Base-by-base conservation (phyloP, 2,329 filamentous ascomycete genomes). In the Ciborinia camelliae region DNA sequence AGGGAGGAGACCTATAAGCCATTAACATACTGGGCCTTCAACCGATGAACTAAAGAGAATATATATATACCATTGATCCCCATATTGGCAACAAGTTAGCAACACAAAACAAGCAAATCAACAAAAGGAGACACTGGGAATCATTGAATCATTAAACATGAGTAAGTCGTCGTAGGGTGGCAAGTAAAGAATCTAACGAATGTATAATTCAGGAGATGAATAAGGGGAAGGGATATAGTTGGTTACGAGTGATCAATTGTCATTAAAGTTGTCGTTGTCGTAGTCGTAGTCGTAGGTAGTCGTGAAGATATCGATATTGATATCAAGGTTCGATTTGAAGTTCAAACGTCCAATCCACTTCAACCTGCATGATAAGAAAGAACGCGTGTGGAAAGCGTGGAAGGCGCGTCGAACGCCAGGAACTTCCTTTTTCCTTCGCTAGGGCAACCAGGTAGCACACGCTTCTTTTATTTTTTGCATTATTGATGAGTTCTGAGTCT, bases 1-100 rank as follows among this genome's bases (percentile, higher is more conserved):
- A 45, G 92, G 92, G 41, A 98, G 84, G 62, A 99, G 86, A 52
- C 95, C 94, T 93, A 64, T 39, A 58, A 45, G 52, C 45, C 60
- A 62, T 76, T 51, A 64, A 59, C 48, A 51, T 35, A 2, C 26
- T 5, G 9, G 12, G 20, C 32, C 41, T 53, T 77, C 70, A 43
- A n/a, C 61, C 43, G 20, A 51, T 39, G 39, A 20, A n/a, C 2
- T 12, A 54, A 30, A 41, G 45, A 10, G 28, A 7, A 10, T 15
- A 26, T 43, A 35, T 15, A 59, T 32, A 48, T 65, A 68, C 67
- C 67, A 54, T 62, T 66, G 43, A 70, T 68, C 23, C 68, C 67
- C 68, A 69, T 75, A 57, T 62, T 70, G 64, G 65, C 66, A 43
- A 68, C 54, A 59, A 62, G 47, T 37, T 35, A 48, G 63, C 64